Evolutionary conservation across 2,329 filamentous ascomycete species (phyloP).

Genomic region (Colletotrichum lentis): DNA sequence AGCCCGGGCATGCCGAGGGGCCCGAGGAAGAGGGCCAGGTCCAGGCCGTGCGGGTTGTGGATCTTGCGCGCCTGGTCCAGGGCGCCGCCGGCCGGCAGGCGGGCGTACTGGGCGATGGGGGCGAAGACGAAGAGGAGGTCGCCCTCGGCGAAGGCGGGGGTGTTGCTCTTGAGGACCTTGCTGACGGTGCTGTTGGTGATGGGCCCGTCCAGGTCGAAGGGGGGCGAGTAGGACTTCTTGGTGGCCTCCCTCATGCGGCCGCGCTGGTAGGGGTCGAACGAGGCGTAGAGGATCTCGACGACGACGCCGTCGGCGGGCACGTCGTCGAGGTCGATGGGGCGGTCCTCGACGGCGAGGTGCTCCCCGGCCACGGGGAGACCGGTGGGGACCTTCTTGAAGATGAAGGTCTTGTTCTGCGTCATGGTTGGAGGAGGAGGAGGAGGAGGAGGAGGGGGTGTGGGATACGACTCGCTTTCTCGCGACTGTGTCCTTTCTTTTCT

Average conservation of each 20-base stretch:
- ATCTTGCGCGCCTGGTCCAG: slow-evolving; percentile 47
- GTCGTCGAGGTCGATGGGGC: slow-evolving; percentile 71
- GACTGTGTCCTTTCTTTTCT: no score
- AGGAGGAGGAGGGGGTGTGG: no score
- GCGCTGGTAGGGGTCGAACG: slow-evolving; percentile 86
- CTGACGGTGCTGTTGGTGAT: slow-evolving; percentile 71
- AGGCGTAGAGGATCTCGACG: slow-evolving; percentile 75
- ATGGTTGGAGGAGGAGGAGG: no score
- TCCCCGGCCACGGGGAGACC: slow-evolving; percentile 75
- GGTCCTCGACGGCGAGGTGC: slow-evolving; percentile 73
- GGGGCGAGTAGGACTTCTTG: slow-evolving; percentile 70
- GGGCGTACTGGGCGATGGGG: slow-evolving; percentile 71
- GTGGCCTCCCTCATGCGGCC: slow-evolving; percentile 75
- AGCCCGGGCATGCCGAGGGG: slow-evolving; percentile 69
- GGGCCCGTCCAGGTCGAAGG: slow-evolving; percentile 69
- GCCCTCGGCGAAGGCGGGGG: slow-evolving; percentile 56
- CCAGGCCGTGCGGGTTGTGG: slow-evolving; percentile 73
- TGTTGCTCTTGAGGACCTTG: slow-evolving; percentile 76
- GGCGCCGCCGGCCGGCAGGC: slow-evolving; percentile 8
- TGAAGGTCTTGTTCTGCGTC: slow-evolving; percentile 75
- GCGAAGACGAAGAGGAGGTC: slow-evolving; percentile 58
- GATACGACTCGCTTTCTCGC: no score
- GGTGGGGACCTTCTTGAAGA: slow-evolving; percentile 75
- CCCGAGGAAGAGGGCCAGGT: slow-evolving; percentile 74
- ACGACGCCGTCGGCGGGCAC: slow-evolving; percentile 71